These are phyloP conservation scores for Xanthoparmelia taractica DNA, from an alignment of 495 filamentous ascomycete species.

Conservation along the genomic window DNA sequence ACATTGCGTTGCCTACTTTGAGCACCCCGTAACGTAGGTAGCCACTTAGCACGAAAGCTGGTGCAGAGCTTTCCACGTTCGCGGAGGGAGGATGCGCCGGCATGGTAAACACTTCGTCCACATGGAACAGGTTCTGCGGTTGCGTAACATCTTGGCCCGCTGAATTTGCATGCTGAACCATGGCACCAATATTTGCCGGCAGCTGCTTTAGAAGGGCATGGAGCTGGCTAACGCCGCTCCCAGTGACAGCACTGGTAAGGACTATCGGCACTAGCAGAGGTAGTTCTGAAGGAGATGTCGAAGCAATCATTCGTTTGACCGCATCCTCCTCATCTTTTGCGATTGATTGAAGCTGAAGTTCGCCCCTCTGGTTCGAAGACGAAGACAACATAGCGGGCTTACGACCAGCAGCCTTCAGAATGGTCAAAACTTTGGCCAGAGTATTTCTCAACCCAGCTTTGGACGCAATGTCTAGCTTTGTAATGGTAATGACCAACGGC, in stretches of 20 bases:
- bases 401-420: constrained; percentile 65
- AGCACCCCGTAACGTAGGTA: constrained; percentile 71
- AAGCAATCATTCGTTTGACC: constrained; percentile 42
- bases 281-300: constrained; percentile 38
- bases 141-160: background rate
- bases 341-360: constrained; percentile 35
- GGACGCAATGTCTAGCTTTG: constrained; percentile 82
- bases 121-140: constrained; percentile 58
- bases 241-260: constrained; percentile 79
- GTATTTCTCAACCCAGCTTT: constrained; percentile 58
- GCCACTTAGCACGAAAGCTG: constrained; percentile 63
- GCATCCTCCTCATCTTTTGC: constrained; percentile 42
- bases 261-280: constrained; percentile 68
- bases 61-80: constrained; percentile 43
- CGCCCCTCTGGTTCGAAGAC: constrained; percentile 23
- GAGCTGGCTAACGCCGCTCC: constrained; percentile 68
- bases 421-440: constrained; percentile 64
- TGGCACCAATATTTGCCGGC: constrained; percentile 35
- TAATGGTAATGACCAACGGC: constrained; percentile 73
- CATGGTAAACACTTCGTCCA: constrained; percentile 74
- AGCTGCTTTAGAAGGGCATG: constrained; percentile 75
- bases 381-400: constrained; percentile 62
- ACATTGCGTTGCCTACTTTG: constrained; percentile 67
- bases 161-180: background rate
- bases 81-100: constrained; percentile 34